A percentile compares a stretch with the other conserved stretches of the same genome.
Evolutionary conservation across 495 filamentous ascomycete genomes (phyloP).

Genomic region (Podospora pseudoanserina): DNA sequence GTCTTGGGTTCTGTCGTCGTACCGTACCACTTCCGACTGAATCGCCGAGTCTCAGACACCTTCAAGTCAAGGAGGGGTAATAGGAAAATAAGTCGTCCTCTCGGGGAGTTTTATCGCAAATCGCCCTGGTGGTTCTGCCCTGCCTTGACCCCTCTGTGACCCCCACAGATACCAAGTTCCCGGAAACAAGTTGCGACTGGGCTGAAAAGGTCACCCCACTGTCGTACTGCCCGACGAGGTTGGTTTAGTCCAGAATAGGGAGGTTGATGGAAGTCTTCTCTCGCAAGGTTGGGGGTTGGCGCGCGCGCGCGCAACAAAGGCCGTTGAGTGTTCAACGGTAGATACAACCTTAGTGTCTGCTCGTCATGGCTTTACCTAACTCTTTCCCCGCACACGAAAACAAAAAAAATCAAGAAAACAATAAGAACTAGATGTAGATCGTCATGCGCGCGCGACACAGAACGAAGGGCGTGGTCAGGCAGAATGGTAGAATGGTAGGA

Average conservation of each 20-base stretch:
- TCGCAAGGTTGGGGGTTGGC: background rate
- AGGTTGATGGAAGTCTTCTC: background rate
- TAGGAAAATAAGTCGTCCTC: background rate
- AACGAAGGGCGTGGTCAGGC: background rate
- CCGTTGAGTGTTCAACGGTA: background rate
- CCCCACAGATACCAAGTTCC: background rate
- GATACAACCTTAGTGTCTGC: background rate
- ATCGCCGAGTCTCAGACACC: background rate
- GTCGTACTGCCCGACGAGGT: background rate
- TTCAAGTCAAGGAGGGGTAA: background rate
- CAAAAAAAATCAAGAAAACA: background rate
- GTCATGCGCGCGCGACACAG: background rate
- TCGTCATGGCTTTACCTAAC: conserved; percentile 14
- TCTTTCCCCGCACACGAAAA: background rate
- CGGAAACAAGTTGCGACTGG: background rate
- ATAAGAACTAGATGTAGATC: background rate
- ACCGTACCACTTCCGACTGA: background rate
- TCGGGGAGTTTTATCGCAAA: background rate
- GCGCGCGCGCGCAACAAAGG: background rate
- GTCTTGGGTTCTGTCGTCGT: conserved; percentile 5
- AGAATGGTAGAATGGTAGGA: background rate
- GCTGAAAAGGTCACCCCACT: background rate
- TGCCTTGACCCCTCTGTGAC: background rate
- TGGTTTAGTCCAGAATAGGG: background rate
- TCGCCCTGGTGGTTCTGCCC: background rate